A percentile compares a stretch with the other conserved stretches of the same genome.
phyloP scores from a whole-genome alignment of 176 grass and related monocot genomes.

The Triticum monococcum region DNA sequence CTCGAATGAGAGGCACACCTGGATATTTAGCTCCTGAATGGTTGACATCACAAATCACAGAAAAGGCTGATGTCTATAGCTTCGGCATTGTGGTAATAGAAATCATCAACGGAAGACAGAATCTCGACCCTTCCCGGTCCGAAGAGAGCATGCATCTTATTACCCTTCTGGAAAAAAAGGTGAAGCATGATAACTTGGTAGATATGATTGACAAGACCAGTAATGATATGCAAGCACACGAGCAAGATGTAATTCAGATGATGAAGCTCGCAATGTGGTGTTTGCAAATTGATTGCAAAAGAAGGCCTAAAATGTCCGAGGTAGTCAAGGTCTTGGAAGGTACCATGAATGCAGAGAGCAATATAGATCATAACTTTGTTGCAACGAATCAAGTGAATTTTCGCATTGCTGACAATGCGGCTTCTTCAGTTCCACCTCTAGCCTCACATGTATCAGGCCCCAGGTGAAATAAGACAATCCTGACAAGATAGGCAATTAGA shows the following conservation, averaged over 20 bases:
- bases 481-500: background rate
- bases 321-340: conserved; percentile 57
- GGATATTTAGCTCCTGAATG: background rate
- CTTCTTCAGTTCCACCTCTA: background rate
- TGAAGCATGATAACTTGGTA: background rate
- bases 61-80: background rate
- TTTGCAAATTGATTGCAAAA: conserved; percentile 38
- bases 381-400: background rate
- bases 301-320: conserved; percentile 51
- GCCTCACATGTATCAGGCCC: conserved; percentile 36
- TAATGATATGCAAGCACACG: background rate
- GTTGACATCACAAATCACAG: background rate
- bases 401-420: background rate
- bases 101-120: background rate
- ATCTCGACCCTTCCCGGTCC: background rate
- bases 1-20: background rate
- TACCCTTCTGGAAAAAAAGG: background rate
- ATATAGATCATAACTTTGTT: conserved; percentile 32
- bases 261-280: conserved; percentile 55
- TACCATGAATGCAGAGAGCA: conserved; percentile 15
- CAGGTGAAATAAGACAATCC: background rate
- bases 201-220: background rate
- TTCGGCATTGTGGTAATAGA: background rate
- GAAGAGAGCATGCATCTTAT: background rate
- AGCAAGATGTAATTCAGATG: background rate